Conservation (phyloP, 306 rosid species). For the Fragaria nilgerrensis region DNA sequence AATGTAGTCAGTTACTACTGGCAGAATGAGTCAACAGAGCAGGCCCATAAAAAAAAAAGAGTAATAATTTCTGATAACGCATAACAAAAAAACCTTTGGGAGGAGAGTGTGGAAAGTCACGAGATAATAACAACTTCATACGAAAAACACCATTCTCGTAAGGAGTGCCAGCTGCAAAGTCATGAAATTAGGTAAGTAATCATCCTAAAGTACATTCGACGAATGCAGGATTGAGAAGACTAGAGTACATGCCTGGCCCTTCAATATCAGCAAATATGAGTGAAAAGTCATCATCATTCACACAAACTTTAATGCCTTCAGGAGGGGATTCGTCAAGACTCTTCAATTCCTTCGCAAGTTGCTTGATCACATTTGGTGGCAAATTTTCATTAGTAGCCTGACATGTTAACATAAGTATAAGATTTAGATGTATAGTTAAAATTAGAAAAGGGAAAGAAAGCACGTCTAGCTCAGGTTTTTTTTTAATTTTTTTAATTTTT, state of each 20-base stretch:
- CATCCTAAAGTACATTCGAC: constrained; percentile 7
- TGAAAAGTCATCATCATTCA: constrained; percentile 89
- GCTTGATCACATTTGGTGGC: constrained; percentile 95
- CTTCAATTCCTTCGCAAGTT: constrained; percentile 96
- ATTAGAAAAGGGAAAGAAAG: neutral
- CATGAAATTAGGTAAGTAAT: constrained; percentile 18
- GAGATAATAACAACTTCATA: constrained; percentile 84
- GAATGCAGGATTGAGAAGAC: neutral
- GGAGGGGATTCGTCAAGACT: constrained; percentile 95
- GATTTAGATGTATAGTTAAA: neutral
- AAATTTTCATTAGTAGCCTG: constrained; percentile 98
- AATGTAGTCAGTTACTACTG: neutral
- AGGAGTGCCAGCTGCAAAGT: constrained; percentile 88
- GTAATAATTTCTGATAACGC: neutral
- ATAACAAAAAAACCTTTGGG: constrained; percentile 68
- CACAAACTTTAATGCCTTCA: constrained; percentile 89
- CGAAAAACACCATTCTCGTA: constrained; percentile 95
- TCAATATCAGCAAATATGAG: constrained; percentile 88
- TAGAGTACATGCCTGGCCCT: constrained; percentile 78
- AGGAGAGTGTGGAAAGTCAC: constrained; percentile 85
- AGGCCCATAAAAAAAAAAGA: neutral
- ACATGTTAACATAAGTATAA: constrained; percentile 24
- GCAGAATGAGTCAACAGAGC: neutral
- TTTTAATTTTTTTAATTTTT: too few species aligned
- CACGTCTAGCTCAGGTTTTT: neutral